phyloP scores from a whole-genome alignment of 345 rosid genomes.

The Rhizophora apiculata region DNA sequence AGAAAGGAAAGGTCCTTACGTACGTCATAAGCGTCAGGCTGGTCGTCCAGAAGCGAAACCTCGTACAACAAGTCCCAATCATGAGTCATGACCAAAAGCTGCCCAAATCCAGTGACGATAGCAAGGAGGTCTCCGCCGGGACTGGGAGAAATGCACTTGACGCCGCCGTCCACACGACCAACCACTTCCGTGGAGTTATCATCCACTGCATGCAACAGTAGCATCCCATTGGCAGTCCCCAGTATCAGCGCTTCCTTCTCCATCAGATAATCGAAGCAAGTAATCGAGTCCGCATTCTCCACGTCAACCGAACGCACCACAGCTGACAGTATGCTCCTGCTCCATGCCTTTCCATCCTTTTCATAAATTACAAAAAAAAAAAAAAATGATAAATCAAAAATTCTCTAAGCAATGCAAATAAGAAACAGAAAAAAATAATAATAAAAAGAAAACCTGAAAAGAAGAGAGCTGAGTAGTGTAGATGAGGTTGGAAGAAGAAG shows the following conservation, averaged over 20 bases:
- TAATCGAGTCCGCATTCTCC: slow-evolving; percentile 64
- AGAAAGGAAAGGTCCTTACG: slow-evolving; percentile 60
- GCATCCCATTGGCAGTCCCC: slow-evolving; percentile 70
- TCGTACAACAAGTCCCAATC: slow-evolving; percentile 96
- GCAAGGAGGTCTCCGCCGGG: slow-evolving; percentile 85
- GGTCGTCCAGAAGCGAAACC: slow-evolving; percentile 49
- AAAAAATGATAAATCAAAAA: neutral
- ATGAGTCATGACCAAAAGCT: slow-evolving; percentile 84
- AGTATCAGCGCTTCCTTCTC: slow-evolving; percentile 86
- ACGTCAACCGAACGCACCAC: slow-evolving; percentile 50
- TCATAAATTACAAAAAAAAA: neutral
- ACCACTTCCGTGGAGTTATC: slow-evolving; percentile 60
- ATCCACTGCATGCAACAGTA: slow-evolving; percentile 61
- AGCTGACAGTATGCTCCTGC: slow-evolving; percentile 33
- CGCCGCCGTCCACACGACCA: slow-evolving; percentile 85
- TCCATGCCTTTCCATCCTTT: slow-evolving; percentile 45
- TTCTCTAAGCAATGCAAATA: neutral
- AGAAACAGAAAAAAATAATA: neutral
- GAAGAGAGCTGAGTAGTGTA: slow-evolving; percentile 60
- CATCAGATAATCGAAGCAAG: slow-evolving; percentile 77
- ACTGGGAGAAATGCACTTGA: slow-evolving; percentile 73
- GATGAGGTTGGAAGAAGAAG: slow-evolving; percentile 57
- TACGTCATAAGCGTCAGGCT: slow-evolving; percentile 62
- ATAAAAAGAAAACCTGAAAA: slow-evolving; percentile 43
- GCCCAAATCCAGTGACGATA: slow-evolving; percentile 64